Conservation (phyloP, 352 stramenopile species). For the Phytophthora aleatoria region DNA sequence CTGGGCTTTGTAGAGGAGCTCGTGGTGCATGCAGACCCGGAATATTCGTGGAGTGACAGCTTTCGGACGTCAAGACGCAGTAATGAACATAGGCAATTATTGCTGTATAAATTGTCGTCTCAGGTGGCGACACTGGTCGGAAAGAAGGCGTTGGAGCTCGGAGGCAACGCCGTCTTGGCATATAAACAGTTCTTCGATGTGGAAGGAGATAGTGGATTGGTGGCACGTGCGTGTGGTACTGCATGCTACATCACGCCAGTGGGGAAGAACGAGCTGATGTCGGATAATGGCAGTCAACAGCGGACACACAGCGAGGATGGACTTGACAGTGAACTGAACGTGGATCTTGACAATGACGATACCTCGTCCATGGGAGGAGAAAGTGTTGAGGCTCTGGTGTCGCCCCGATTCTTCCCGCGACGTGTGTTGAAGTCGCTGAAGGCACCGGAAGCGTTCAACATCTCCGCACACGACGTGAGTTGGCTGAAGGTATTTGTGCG, state of each 20-base stretch:
- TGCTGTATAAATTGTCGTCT: slow-evolving; percentile 95
- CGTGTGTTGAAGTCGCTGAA: slow-evolving; percentile 58
- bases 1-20: slow-evolving; percentile 95
- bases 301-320: slow-evolving; percentile 45
- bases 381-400: slow-evolving; percentile 44
- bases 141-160: slow-evolving; percentile 96
- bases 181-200: slow-evolving; percentile 99
- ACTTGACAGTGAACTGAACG: slow-evolving; percentile 36
- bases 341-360: slow-evolving; percentile 42
- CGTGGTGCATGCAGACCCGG: slow-evolving; percentile 97
- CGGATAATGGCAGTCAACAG: slow-evolving; percentile 22
- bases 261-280: slow-evolving; percentile 49
- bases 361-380: slow-evolving; percentile 26
- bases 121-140: slow-evolving; percentile 89
- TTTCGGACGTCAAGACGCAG: slow-evolving; percentile 92
- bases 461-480: slow-evolving; percentile 76
- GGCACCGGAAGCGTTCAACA: slow-evolving; percentile 68
- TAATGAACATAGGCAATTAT: slow-evolving; percentile 96
- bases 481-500: neutral
- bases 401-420: slow-evolving; percentile 55
- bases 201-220: slow-evolving; percentile 97
- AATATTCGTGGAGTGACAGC: slow-evolving; percentile 98
- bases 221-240: slow-evolving; percentile 96
- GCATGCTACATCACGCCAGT: slow-evolving; percentile 78
- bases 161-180: slow-evolving; percentile 97